Base-by-base conservation (phyloP, 2,329 filamentous ascomycete genomes). In the Sporothrix schenckii region DNA sequence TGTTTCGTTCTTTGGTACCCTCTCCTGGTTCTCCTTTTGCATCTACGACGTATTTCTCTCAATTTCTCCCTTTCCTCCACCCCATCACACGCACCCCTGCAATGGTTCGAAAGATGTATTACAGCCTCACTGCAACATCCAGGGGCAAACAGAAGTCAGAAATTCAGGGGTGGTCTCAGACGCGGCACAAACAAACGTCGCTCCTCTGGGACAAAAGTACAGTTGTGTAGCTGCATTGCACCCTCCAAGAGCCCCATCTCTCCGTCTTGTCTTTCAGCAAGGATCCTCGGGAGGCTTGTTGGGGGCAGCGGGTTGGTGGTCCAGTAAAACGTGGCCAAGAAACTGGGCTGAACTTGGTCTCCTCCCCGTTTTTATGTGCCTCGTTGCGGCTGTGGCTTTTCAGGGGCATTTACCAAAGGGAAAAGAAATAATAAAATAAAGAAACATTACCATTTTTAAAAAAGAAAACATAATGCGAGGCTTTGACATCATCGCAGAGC, bases 111-210 rank as follows among this genome's bases (percentile, higher is more conserved):
- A 34, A 34, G 34, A 34, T 34, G 34, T 14, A 13, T 44, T 50
- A 24, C 65, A 67, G 65, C 65, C 65, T 67, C 65, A 56, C 65
- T 67, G 50, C 65, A 47, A 67, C 65, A 50, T 44, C 39, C 34
- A 47, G 50, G 49, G 65, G 65, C 50, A 14, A 21, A 66, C 50
- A 65, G 19, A 14, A 34, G 6, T 50, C 27, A 27, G 16, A 11
- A 30, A 49, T 2, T 16, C 44, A 49, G 60, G 63, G 30, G 63
- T 52, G 47, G 61, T 52, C 47, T 52, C 47, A 50, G 47, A 66
- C 50, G 21, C 63, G 44, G 24, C 27, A 66, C 47, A 19, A 66
- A 24, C 47, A 27, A 63, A 16, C 41, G 41, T 9, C 34, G 34
- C 6, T 5, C 7, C 9, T 34, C 34, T 34, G 34, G 34, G 5